Evolutionary conservation across 2,329 filamentous ascomycete genomes (phyloP), one percentile per base, ranked within the genome.

Genomic region (Rhexocercosporidium sp.): DNA sequence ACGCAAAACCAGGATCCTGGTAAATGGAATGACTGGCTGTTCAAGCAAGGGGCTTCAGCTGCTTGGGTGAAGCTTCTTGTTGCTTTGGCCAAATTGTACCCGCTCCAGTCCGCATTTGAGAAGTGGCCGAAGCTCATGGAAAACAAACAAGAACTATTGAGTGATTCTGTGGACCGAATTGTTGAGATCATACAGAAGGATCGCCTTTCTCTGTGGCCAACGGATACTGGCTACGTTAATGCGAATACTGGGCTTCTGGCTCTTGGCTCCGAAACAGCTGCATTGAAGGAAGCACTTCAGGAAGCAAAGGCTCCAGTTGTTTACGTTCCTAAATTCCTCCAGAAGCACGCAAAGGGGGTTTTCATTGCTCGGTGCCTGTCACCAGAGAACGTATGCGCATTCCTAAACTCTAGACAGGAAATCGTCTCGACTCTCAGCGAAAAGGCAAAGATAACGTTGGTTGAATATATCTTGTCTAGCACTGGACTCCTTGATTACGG

Each of bases 1-100:
- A 66, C 69, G 1, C 74, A 74, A 59, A 73, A 73, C 29, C 67
- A 68, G 61, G 46, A 67, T 18, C 72, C 74, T 0, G 71, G 69
- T 5, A 69, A 64, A 47, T 79, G 77, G 77, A 78, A 79, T 59
- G 46, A 71, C 1, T 77, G 66, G 68, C 59, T 78, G 29, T 74
- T 79, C 9, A 25, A 70, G 29, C 37, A 69, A 27, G 66, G 69
- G 16, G 68, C 76, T 22, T 69, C 76, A 31, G 31, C 60, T 27
- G 72, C 73, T 4, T 79, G 77, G 78, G 65, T 70, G 41, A 69
- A 70, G 14, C 61, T 76, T 16, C 60, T 75, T 12, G 7, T 14
- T 41, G 34, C 65, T 44, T 20, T 73, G 11, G 69, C 67, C 8
- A 34, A 20, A 44, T 41, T 69, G 1, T 61, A 69, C 51, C 65